A percentile compares a stretch with the other conserved stretches of the same genome.
These are phyloP conservation scores for Citrus medica DNA, from an alignment of 345 rosid genomes.

Conservation along the genomic window DNA sequence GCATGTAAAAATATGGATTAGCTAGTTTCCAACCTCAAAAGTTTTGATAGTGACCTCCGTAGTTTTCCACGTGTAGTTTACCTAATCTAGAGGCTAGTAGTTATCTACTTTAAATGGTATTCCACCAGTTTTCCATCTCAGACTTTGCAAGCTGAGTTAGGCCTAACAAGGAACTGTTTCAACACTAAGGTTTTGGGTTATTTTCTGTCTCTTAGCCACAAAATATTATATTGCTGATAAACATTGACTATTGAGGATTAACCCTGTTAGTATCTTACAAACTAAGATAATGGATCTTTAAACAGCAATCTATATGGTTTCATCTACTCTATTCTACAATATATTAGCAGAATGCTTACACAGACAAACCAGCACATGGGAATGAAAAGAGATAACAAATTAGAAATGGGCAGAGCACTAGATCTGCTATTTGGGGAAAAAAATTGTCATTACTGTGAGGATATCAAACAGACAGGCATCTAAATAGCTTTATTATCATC, in stretches of 20 bases:
- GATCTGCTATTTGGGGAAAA: not conserved
- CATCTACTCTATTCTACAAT: not conserved
- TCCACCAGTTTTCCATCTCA: conserved; percentile 31
- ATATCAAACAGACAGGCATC: not conserved
- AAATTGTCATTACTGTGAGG: not conserved
- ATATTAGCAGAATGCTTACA: not conserved
- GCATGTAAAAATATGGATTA: conserved; percentile 17
- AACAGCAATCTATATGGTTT: not conserved
- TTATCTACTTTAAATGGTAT: conserved; percentile 45
- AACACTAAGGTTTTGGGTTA: conserved; percentile 1
- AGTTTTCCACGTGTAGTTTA: conserved; percentile 81
- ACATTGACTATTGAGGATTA: not conserved
- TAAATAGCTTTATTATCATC: not conserved
- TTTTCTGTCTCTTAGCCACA: conserved; percentile 5
- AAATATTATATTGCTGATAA: not conserved
- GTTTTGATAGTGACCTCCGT: conserved; percentile 46
- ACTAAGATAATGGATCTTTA: not conserved
- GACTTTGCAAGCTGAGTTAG: conserved; percentile 33
- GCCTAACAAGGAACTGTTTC: conserved; percentile 41
- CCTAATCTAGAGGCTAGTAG: conserved; percentile 46
- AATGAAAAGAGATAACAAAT: not conserved
- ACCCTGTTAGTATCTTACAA: not conserved
- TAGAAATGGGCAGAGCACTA: not conserved
- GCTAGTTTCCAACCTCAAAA: conserved; percentile 22
- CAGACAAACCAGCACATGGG: not conserved